A percentile compares a stretch with the other conserved stretches of the same genome.
phyloP scores from a whole-genome alignment of 1,139 yeast genomes.

The Suhomyces atakaporum region DNA sequence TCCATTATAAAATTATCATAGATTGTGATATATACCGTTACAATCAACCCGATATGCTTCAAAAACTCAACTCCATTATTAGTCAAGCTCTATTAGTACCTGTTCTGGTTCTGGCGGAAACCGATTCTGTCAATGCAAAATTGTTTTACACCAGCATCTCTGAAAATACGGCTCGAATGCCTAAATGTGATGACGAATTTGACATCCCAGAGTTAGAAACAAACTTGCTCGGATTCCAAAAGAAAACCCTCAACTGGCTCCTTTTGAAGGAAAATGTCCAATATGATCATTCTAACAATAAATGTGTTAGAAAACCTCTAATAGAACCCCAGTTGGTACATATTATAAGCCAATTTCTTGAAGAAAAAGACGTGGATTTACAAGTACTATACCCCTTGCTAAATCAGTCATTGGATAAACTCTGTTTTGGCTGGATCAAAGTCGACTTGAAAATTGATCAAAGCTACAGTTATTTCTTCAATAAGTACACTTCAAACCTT shows the following conservation, averaged over 20 bases:
- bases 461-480: constrained; percentile 42
- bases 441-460: constrained; percentile 19
- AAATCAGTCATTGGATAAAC: constrained; percentile 30
- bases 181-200: constrained; percentile 22
- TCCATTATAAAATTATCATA: constrained; percentile 11
- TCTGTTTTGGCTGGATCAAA: constrained; percentile 57
- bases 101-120: not conserved
- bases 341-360: constrained; percentile 11
- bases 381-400: constrained; percentile 17
- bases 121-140: constrained; percentile 13
- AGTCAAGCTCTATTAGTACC: not conserved
- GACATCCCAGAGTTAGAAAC: constrained; percentile 54
- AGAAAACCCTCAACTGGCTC: constrained; percentile 66
- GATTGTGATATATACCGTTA: constrained; percentile 14
- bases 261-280: constrained; percentile 57
- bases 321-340: constrained; percentile 17
- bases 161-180: constrained; percentile 30
- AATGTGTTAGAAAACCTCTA: constrained; percentile 22
- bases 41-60: constrained; percentile 15
- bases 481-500: constrained; percentile 51
- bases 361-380: constrained; percentile 4
- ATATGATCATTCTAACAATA: constrained; percentile 31
- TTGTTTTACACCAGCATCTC: constrained; percentile 39
- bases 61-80: constrained; percentile 8
- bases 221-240: constrained; percentile 57